Evolutionary conservation across 2,329 filamentous ascomycete species (phyloP), one percentile per base, ranked within the genome.

Genomic region (Teratosphaeria zuluensis): DNA sequence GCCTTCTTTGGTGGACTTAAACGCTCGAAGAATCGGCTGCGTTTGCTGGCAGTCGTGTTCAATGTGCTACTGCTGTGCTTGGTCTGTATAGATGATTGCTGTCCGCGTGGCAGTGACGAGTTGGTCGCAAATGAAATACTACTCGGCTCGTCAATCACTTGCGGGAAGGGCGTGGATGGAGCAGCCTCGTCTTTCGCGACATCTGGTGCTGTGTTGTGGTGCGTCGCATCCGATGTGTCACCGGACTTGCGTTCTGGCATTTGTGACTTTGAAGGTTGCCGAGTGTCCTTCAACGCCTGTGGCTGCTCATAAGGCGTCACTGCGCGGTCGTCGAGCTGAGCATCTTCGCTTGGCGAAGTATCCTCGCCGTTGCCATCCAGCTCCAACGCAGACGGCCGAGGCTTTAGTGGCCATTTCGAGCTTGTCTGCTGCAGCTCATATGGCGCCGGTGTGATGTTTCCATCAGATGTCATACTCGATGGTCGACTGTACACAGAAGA

Each of bases 401-500:
- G 28, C 51, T 19, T 31, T 14, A 33, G 24, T n/a, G 28, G 51
- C 31, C 31, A 33, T 2, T 53, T 33, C 14, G 31, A 31, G 30
- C 7, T 7, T 7, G 51, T 53, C 7, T 53, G 28, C 28, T 53
- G 51, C 4, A 53, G 12, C 31, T 33, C 31, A 21, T 33, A 16
- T 7, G 51, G 51, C 21, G 51, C 51, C 24, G 28, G 28, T 53
- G 42, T 48, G 42, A 48, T 21, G 21, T 28, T 24, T 30, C 9
- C 51, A 30, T 53, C 51, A 31, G 28, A 31, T 12, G 21, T 16
- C 31, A 31, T 21, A 53, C 75, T 9, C n/a, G 60, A 61, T 2
- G 63, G 74, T 63, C 42, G 73, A 69, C 63, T 75, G 51, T 77
- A 77, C 19, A 75, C 66, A 0, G 75, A 77, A 0, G 75, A 77